A percentile compares a stretch with the other conserved stretches of the same genome.
phyloP scores from a whole-genome alignment of 345 rosid genomes.

The Rubroshorea leprosula region DNA sequence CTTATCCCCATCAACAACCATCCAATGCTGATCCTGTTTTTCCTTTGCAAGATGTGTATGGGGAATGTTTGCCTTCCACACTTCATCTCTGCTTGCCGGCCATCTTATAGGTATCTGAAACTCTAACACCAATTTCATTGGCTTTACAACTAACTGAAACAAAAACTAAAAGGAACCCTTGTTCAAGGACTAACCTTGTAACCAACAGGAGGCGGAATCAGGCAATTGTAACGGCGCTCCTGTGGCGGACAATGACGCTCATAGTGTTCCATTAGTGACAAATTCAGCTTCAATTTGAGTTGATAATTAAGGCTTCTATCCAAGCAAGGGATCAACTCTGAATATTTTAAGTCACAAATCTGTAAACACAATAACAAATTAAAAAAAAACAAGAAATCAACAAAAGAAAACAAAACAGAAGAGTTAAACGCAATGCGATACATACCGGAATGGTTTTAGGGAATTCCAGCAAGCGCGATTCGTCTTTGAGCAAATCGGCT shows the following conservation, averaged over 20 bases:
- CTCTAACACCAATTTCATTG: conserved; percentile 32
- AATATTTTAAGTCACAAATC: conserved; percentile 72
- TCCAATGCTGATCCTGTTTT: conserved; percentile 99
- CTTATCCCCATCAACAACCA: conserved; percentile 91
- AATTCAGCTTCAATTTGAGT: conserved; percentile 64
- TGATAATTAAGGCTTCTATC: conserved; percentile 82
- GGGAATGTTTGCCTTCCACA: conserved; percentile 95
- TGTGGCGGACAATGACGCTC: conserved; percentile 90
- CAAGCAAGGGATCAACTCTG: conserved; percentile 91
- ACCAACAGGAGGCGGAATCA: conserved; percentile 80
- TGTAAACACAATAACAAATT: conserved; percentile 16
- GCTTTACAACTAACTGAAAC: conserved; percentile 32
- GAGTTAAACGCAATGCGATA: neutral
- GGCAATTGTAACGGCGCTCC: conserved; percentile 80
- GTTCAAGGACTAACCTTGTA: conserved; percentile 54
- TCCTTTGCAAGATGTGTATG: conserved; percentile 93
- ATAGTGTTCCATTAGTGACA: conserved; percentile 90
- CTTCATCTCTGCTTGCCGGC: conserved; percentile 96
- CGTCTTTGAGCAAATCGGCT: conserved; percentile 33
- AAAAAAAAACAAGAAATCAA: neutral
- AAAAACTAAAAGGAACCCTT: conserved; percentile 7
- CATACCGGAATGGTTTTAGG: conserved; percentile 71
- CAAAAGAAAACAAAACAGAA: neutral
- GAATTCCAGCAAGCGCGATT: conserved; percentile 28
- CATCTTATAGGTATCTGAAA: conserved; percentile 88